Evolutionary conservation across 257 asterid genomes (phyloP), one percentile per base, ranked within the genome.

Genomic region (Mitragyna speciosa): DNA sequence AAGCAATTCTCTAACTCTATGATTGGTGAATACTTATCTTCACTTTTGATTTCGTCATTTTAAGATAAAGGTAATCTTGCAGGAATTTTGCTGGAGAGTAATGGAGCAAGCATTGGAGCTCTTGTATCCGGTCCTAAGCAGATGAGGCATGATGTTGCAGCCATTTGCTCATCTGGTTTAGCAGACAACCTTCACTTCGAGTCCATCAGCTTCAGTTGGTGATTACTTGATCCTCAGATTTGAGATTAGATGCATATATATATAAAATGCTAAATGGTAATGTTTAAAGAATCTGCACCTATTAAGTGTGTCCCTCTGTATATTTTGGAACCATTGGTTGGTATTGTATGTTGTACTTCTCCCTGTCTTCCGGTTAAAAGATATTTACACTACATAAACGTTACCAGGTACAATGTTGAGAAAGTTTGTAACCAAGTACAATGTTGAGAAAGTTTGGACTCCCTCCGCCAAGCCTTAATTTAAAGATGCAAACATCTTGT

Each of bases 131-230:
- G 98, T 56, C 98, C 99, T 5, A 92, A 87, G 90, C 84, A 83
- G 66, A 86, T 95, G 97, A 92, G 92, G 83, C 84, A 90, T 74
- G 97, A 95, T 73, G 97, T 93, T 31, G 99, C 99, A 75, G 87
- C 85, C 78, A 89, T 95, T 59, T 95, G 99, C 76, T 86, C 97
- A 47, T 85, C 96, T 85, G 89, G 85, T 31, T 59, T 43, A 69
- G 90, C 92, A 59, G 89, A 87, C 22, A 91, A 93, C 84, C 88
- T 93, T 81, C 89, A 94, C 41, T 95, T 88, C 59, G 94, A 93
- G 83, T 88, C 97, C 82, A 86, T 90, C 85, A 95, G 97, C 93
- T 95, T 95, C 89, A 93, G 89, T 86, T 95, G 99, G 99, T 95
- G 89, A 92, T 84, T 73, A 20, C 45, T 10, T 26, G 19, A 70